Evolutionary conservation across 331 rosid genomes (phyloP).

Genomic region (Saraca asoca): DNA sequence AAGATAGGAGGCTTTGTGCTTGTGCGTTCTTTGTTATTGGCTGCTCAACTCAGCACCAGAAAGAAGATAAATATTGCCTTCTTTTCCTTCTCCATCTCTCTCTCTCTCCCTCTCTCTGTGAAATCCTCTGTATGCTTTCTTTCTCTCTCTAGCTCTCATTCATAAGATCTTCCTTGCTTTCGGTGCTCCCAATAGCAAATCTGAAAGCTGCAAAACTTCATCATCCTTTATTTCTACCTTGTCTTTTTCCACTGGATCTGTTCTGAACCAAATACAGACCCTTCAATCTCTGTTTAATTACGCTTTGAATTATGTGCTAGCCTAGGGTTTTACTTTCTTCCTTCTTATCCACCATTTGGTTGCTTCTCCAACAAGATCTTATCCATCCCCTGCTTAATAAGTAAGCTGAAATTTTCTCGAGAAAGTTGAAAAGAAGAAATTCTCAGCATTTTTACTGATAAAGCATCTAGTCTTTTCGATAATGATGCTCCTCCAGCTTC

Average conservation of each 20-base stretch:
- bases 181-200: constrained; percentile 48
- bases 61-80: constrained; percentile 29
- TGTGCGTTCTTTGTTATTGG: constrained; percentile 25
- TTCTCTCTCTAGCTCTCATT: constrained; percentile 26
- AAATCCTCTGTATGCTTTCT: not conserved
- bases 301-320: constrained; percentile 37
- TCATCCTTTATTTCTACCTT: constrained; percentile 23
- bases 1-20: no score
- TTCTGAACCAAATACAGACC: constrained; percentile 10
- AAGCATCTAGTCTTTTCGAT: constrained; percentile 39
- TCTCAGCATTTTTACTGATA: constrained; percentile 48
- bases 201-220: constrained; percentile 16
- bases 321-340: constrained; percentile 16
- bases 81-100: not conserved
- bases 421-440: constrained; percentile 42
- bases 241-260: constrained; percentile 40
- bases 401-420: constrained; percentile 50
- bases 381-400: constrained; percentile 68
- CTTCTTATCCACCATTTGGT: constrained; percentile 12
- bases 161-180: constrained; percentile 59
- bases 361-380: constrained; percentile 86
- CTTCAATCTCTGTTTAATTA: constrained; percentile 31
- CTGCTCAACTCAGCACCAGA: not conserved
- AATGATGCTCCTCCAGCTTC: constrained; percentile 37
- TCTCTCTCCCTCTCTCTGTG: not conserved